Base-by-base conservation (phyloP, 257 asterid species). In the Gentiana straminea region DNA sequence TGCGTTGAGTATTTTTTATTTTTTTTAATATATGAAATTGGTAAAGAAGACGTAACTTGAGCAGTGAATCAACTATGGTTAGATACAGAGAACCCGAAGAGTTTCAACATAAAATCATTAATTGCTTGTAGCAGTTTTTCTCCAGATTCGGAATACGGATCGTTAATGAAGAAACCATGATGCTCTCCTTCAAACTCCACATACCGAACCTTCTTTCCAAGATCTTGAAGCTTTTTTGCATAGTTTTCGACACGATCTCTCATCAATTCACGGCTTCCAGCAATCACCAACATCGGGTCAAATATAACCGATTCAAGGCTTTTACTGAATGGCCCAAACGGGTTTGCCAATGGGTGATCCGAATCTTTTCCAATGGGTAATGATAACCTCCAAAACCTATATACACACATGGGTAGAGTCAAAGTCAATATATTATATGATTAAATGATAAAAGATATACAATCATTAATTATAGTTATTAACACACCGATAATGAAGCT, bases 381-480 rank as follows among this genome's bases (percentile, higher is more conserved):
- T 46, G 90, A 70, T 15, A 86, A 44, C 77, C 91, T 81, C 94
- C 95, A 86, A 65, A 86, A 81, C 61, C 95, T 85, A 58, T 44
- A 46, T 24, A 24, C 24, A 24, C 24, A 24, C 24, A 24, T 24
- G 24, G 24, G 24, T 24, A 24, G 24, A 24, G 24, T 24, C 24
- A 24, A 24, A 24, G 24, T 24, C 24, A 24, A 24, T 24, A 24
- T 24, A 24, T 24, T 24, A 24, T 13, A 35, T 9, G 37, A 12
- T 35, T 36, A 4, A 35, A 3, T 39, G 45, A 39, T 39, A 4
- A 39, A 7, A 39, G 45, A 2, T 39, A 8, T 8, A 39, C 8
- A 39, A 39, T 4, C 8, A 39, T 39, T 39, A 8, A 39, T 4
- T 39, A 39, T 4, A 39, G 45, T 39, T 8, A 39, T 39, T 39